These are phyloP conservation scores for Myxozyma kluyveri DNA, from an alignment of 805 yeast genomes.

Conservation along the genomic window DNA sequence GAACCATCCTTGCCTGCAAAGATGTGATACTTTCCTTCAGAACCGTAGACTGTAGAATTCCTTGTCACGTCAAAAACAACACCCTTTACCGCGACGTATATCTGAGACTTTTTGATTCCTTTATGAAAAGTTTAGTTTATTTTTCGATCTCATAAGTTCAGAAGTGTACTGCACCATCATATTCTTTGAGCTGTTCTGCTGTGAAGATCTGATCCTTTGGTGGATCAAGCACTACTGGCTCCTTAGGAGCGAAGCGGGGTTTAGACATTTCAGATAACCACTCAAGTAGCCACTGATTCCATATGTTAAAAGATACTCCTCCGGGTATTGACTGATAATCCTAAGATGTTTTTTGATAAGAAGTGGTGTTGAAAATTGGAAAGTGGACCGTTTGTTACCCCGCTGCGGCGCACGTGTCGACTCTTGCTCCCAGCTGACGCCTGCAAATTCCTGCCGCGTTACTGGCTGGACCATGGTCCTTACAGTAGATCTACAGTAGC, in stretches of 20 bases:
- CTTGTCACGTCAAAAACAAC: slow-evolving; percentile 72
- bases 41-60: slow-evolving; percentile 69
- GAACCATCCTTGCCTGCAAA: slow-evolving; percentile 77
- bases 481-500: too few relatives aligned
- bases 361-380: too few relatives aligned
- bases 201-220: slow-evolving; percentile 50
- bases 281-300: too few relatives aligned
- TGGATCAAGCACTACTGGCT: slow-evolving; percentile 50
- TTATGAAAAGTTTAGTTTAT: not conserved
- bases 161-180: slow-evolving; percentile 45
- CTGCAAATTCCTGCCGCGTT: too few relatives aligned
- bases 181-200: slow-evolving; percentile 44
- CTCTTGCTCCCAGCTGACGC: too few relatives aligned
- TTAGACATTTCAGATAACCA: slow-evolving; percentile 8
- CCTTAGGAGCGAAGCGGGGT: slow-evolving; percentile 51
- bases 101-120: slow-evolving; percentile 45
- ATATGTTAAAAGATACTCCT: too few relatives aligned
- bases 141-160: not conserved
- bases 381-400: too few relatives aligned
- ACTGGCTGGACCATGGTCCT: too few relatives aligned
- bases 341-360: too few relatives aligned
- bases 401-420: too few relatives aligned
- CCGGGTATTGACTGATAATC: too few relatives aligned
- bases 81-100: slow-evolving; percentile 76
- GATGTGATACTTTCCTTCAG: slow-evolving; percentile 67